A percentile compares a stretch with the other conserved stretches of the same genome.
Conservation (phyloP, 805 yeast genomes). For the Ogataea philodendri region DNA sequence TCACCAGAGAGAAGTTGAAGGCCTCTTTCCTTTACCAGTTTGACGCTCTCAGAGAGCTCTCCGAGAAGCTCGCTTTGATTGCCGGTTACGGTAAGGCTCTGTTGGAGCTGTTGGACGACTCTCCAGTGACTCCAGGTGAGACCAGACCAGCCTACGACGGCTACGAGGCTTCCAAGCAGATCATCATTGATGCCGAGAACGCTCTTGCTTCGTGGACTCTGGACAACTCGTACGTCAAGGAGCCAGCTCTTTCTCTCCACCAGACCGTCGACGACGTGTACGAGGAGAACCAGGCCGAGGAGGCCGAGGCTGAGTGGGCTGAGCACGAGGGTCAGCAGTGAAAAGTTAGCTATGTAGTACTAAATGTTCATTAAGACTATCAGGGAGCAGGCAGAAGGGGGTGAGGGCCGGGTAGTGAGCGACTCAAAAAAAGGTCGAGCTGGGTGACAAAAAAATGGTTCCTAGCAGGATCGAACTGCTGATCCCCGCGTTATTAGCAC, state of each 20-base stretch:
- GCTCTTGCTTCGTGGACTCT: slow-evolving; percentile 96
- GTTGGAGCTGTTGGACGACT: slow-evolving; percentile 91
- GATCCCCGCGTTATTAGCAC: slow-evolving; percentile 54
- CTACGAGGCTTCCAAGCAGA: slow-evolving; percentile 96
- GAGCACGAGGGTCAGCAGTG: slow-evolving; percentile 31
- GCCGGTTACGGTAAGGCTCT: slow-evolving; percentile 99
- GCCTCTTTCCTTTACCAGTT: slow-evolving; percentile 96
- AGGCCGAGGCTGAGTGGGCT: slow-evolving; percentile 40
- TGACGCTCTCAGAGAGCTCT: slow-evolving; percentile 89
- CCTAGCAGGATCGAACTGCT: slow-evolving; percentile 88
- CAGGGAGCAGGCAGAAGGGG: background rate
- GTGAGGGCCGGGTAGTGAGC: background rate
- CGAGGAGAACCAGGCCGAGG: slow-evolving; percentile 43
- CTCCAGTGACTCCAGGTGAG: slow-evolving; percentile 99
- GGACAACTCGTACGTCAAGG: slow-evolving; percentile 89
- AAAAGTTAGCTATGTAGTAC: slow-evolving; percentile 9
- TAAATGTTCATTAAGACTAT: slow-evolving; percentile 3
- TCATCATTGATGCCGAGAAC: slow-evolving; percentile 93
- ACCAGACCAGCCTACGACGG: slow-evolving; percentile 98
- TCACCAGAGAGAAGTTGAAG: slow-evolving; percentile 96
- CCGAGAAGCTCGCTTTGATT: slow-evolving; percentile 94
- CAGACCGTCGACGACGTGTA: slow-evolving; percentile 66
- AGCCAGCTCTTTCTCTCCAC: slow-evolving; percentile 82
- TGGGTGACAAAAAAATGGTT: slow-evolving; percentile 45
- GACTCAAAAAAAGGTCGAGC: background rate